Conservation (phyloP, 257 asterid genomes). For the Anisodus acutangulus region DNA sequence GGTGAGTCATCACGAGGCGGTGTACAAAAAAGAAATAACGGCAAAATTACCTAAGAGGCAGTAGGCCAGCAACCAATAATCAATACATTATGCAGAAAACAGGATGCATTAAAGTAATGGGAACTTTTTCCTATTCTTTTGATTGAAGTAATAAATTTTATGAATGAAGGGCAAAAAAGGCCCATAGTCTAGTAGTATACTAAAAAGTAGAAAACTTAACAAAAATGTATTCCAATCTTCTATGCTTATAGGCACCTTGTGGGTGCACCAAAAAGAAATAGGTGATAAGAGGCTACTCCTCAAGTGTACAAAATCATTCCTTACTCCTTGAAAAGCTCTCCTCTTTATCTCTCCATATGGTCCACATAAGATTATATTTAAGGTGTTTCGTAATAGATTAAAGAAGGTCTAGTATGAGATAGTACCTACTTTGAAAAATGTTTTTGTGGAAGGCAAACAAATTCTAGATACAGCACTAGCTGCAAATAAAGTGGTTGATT, state of each 20-base stretch:
- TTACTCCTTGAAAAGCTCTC: conserved; percentile 14
- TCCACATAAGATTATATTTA: neutral
- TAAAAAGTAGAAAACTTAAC: neutral
- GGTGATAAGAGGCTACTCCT: too few relatives aligned
- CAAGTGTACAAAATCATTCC: neutral
- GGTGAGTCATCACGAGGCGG: neutral
- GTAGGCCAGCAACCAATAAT: neutral
- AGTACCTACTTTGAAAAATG: neutral
- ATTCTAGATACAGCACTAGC: neutral
- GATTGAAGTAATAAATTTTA: neutral
- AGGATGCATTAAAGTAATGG: neutral
- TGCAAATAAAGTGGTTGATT: neutral
- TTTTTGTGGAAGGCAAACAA: conserved; percentile 6
- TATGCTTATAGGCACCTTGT: neutral
- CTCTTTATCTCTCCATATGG: neutral
- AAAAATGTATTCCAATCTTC: neutral
- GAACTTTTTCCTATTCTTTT: neutral
- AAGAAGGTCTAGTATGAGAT: neutral
- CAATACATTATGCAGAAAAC: conserved; percentile 11
- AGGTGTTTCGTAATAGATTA: neutral
- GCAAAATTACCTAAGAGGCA: neutral
- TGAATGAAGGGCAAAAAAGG: neutral
- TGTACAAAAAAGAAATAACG: neutral
- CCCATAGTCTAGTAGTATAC: neutral
- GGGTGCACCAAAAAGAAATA: neutral